phyloP scores from a whole-genome alignment of 805 yeast genomes.

The Lachancea sp. region DNA sequence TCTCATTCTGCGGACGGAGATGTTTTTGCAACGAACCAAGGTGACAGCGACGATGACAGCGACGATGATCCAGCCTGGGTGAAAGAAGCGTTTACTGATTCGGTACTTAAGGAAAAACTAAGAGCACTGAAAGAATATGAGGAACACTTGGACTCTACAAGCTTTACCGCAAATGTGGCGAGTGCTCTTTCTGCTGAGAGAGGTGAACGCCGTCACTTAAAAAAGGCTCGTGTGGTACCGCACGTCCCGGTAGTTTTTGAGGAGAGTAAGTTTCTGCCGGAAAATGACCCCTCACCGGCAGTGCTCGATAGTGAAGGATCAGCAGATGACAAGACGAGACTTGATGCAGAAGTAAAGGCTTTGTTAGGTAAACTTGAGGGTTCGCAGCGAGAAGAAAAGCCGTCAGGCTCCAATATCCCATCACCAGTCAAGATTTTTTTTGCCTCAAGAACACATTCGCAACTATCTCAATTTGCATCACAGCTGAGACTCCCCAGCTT shows the following conservation, averaged over 20 bases:
- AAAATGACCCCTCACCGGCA: constrained; percentile 9
- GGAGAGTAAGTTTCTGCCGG: constrained; percentile 9
- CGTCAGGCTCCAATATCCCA: constrained; percentile 14
- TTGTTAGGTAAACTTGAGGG: constrained; percentile 38
- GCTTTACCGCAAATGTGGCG: constrained; percentile 8
- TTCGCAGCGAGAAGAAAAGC: constrained; percentile 15
- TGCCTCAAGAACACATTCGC: constrained; percentile 89
- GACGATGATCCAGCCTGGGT: constrained; percentile 73
- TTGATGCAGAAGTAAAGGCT: constrained; percentile 43
- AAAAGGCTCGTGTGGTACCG: constrained; percentile 15
- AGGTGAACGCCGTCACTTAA: not conserved
- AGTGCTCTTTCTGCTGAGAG: not conserved
- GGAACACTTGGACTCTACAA: constrained; percentile 28
- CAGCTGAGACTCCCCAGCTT: constrained; percentile 60
- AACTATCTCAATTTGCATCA: constrained; percentile 68
- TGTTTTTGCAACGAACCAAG: not conserved
- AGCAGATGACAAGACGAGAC: constrained; percentile 21
- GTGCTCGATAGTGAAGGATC: constrained; percentile 8
- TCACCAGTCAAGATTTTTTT: constrained; percentile 50
- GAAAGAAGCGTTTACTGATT: constrained; percentile 34
- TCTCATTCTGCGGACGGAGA: not conserved
- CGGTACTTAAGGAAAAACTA: constrained; percentile 20
- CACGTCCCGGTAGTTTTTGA: constrained; percentile 29
- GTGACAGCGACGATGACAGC: constrained; percentile 29
- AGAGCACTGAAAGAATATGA: constrained; percentile 33